Conservation (phyloP, 164 flowering plant species). For the Liriodendron chinense region DNA sequence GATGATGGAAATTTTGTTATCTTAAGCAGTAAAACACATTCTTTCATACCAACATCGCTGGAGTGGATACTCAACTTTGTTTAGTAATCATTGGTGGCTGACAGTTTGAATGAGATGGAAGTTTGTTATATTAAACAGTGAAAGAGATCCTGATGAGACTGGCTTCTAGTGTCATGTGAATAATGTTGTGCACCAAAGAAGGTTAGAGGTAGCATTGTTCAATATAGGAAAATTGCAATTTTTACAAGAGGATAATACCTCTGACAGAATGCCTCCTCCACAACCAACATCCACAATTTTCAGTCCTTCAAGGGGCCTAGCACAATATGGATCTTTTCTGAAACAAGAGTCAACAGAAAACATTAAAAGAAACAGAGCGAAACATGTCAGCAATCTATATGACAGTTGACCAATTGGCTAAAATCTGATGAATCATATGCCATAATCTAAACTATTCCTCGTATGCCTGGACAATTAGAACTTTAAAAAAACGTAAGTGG, state of each 20-base stretch:
- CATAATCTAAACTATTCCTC: too few species aligned
- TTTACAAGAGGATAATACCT: conserved; percentile 42
- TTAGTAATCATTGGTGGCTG: too few species aligned
- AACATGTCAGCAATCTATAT: neutral
- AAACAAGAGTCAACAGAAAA: conserved; percentile 19
- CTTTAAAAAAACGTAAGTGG: too few species aligned
- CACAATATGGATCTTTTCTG: conserved; percentile 71
- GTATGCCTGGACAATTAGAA: too few species aligned
- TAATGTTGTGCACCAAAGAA: neutral
- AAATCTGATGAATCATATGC: too few species aligned
- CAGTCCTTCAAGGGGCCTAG: conserved; percentile 87
- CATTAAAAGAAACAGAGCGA: conserved; percentile 1
- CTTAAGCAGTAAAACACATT: too few species aligned
- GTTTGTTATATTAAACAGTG: neutral
- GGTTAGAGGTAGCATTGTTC: neutral
- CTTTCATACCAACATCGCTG: too few species aligned
- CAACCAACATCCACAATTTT: conserved; percentile 90
- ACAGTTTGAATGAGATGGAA: too few species aligned
- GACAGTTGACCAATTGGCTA: neutral
- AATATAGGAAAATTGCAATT: neutral
- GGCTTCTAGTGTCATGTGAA: neutral
- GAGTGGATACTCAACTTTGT: too few species aligned
- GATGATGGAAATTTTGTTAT: too few species aligned
- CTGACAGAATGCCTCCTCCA: conserved; percentile 97
- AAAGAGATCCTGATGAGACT: neutral